These are phyloP conservation scores for Apiospora kogelbergensis DNA, from an alignment of 2,329 filamentous ascomycete species.

Conservation along the genomic window DNA sequence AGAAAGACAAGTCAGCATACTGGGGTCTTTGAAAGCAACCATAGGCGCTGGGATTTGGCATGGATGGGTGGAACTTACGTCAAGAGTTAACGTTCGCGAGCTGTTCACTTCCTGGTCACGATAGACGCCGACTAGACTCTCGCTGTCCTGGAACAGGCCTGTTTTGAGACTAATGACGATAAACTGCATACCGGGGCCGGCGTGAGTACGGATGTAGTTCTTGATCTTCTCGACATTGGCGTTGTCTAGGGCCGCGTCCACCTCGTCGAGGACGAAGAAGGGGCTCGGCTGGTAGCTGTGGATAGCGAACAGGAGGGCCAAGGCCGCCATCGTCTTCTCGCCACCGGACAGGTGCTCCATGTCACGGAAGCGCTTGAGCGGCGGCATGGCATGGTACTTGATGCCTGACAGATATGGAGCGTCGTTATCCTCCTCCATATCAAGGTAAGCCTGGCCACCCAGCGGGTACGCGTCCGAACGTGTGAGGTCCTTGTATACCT, in stretches of 20 bases:
- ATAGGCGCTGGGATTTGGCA: background rate
- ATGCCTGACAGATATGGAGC: constrained; percentile 94
- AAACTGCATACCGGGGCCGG: constrained; percentile 97
- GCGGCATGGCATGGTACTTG: constrained; percentile 98
- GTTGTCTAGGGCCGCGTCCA: constrained; percentile 97
- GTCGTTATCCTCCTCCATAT: constrained; percentile 91
- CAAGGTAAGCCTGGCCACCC: constrained; percentile 85
- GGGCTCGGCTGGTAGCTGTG: constrained; percentile 94
- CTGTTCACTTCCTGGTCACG: constrained; percentile 92
- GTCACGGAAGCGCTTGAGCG: constrained; percentile 95
- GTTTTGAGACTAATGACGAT: constrained; percentile 97
- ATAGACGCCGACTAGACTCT: constrained; percentile 94
- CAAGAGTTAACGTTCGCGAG: constrained; percentile 85
- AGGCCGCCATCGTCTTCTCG: constrained; percentile 97
- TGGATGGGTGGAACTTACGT: constrained; percentile 65
- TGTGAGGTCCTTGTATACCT: constrained; percentile 94
- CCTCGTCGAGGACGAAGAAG: constrained; percentile 97
- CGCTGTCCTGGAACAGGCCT: constrained; percentile 92
- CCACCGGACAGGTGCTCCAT: constrained; percentile 98
- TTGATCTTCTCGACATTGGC: constrained; percentile 96
- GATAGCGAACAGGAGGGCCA: constrained; percentile 94
- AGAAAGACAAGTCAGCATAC: constrained; percentile 8
- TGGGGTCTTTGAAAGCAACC: background rate
- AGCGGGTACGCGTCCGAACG: constrained; percentile 87
- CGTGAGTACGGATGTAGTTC: constrained; percentile 92